These are phyloP conservation scores for Phytophthora lateralis DNA, from an alignment of 352 stramenopile genomes.

Conservation along the genomic window DNA sequence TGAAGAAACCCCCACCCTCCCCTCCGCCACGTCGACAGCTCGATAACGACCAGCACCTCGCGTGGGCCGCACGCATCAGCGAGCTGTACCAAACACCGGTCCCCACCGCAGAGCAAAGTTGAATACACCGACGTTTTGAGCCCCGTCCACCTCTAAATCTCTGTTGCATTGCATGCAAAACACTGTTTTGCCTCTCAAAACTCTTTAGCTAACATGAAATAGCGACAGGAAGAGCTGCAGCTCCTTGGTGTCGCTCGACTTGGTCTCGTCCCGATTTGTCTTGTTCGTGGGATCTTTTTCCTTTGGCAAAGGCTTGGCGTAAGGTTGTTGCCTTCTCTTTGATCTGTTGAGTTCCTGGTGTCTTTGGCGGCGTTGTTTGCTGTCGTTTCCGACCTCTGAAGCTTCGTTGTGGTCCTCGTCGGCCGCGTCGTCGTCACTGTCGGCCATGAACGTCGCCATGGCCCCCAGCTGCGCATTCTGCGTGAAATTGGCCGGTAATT, in stretches of 20 bases:
- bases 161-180: neutral
- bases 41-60: slow-evolving; percentile 51
- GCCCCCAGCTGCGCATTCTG: slow-evolving; percentile 72
- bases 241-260: slow-evolving; percentile 44
- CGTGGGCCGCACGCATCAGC: slow-evolving; percentile 62
- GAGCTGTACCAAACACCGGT: slow-evolving; percentile 56
- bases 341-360: neutral
- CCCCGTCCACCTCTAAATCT: neutral
- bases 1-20: slow-evolving; percentile 6
- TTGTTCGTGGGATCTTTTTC: slow-evolving; percentile 8
- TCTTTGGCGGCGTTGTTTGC: slow-evolving; percentile 14
- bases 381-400: neutral
- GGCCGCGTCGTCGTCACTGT: slow-evolving; percentile 59
- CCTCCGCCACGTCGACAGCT: slow-evolving; percentile 21
- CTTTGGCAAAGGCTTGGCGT: slow-evolving; percentile 16
- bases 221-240: slow-evolving; percentile 64
- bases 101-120: neutral
- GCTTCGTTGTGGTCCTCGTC: slow-evolving; percentile 8
- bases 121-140: slow-evolving; percentile 1
- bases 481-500: slow-evolving; percentile 65
- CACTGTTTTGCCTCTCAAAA: neutral
- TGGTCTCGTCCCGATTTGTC: slow-evolving; percentile 7
- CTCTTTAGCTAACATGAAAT: slow-evolving; percentile 47
- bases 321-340: slow-evolving; percentile 31
- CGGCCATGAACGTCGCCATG: slow-evolving; percentile 77